These are phyloP conservation scores for Aegilops tauschii DNA, from an alignment of 176 grass and related monocot species.

Conservation along the genomic window DNA sequence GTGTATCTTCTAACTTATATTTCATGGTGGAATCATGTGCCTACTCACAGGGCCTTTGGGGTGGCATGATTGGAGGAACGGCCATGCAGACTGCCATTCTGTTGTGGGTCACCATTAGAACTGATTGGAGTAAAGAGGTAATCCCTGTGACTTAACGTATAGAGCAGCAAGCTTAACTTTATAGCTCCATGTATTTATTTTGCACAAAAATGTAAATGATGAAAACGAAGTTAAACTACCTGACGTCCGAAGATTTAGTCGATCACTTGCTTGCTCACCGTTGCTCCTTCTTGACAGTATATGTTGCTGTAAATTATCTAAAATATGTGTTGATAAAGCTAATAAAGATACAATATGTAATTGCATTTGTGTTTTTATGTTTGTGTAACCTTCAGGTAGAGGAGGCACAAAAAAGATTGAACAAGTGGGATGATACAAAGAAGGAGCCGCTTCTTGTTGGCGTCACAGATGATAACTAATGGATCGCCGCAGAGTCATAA, in stretches of 20 bases:
- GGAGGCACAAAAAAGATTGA: slow-evolving; percentile 14
- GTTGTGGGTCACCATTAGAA: slow-evolving; percentile 59
- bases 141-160: not conserved
- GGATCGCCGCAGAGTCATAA: not conserved
- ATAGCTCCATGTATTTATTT: not conserved
- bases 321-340: not conserved
- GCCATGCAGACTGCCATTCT: slow-evolving; percentile 69
- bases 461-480: not conserved
- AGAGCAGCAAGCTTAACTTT: not conserved
- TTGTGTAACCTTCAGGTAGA: slow-evolving; percentile 51
- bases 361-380: not conserved
- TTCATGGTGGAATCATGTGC: not conserved
- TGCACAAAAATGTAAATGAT: too few species aligned
- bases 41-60: slow-evolving; percentile 61
- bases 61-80: slow-evolving; percentile 84
- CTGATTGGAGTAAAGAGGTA: slow-evolving; percentile 84
- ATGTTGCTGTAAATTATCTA: not conserved
- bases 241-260: not conserved
- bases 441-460: slow-evolving; percentile 56
- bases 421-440: slow-evolving; percentile 65
- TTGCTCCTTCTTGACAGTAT: too few species aligned
- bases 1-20: too few species aligned
- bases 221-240: not conserved
- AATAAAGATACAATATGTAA: not conserved
- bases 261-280: not conserved